Evolutionary conservation across 1,284 basidiomycete species (phyloP).

Genomic region (Ganoderma lucidum): DNA sequence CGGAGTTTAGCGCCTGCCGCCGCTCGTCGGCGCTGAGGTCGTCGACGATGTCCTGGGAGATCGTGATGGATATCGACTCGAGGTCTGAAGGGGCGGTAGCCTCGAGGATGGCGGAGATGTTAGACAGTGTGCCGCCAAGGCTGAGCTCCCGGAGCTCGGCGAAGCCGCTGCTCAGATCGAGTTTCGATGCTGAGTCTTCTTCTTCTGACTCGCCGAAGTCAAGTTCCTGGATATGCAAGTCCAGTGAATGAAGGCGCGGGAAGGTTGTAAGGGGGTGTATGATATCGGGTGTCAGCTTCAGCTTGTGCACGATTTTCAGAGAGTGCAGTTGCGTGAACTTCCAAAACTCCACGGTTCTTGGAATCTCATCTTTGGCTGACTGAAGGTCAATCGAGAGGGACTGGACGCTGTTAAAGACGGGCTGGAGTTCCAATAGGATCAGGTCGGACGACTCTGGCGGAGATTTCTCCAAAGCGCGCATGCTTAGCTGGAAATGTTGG

Average conservation of each 20-base stretch:
- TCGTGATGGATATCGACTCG: conserved; percentile 5
- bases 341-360: conserved; percentile 14
- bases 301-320: conserved; percentile 2
- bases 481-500: conserved; percentile 10
- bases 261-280: conserved; percentile 10
- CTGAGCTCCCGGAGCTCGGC: conserved; percentile 9
- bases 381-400: conserved; percentile 7
- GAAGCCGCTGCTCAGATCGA: conserved; percentile 5
- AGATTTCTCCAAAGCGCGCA: conserved; percentile 1
- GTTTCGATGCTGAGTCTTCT: neutral
- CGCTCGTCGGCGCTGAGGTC: conserved; percentile 8
- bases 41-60: conserved; percentile 10
- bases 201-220: neutral
- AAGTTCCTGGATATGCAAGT: conserved; percentile 1
- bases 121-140: neutral
- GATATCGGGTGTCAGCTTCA: neutral
- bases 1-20: neutral
- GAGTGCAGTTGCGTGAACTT: neutral
- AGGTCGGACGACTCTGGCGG: conserved; percentile 2
- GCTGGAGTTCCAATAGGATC: neutral
- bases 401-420: neutral
- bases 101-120: conserved; percentile 10
- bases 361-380: neutral
- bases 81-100: neutral
- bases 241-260: conserved; percentile 3